phyloP scores from a whole-genome alignment of 1,284 basidiomycete species.

The Microstroma glucosiphilum region DNA sequence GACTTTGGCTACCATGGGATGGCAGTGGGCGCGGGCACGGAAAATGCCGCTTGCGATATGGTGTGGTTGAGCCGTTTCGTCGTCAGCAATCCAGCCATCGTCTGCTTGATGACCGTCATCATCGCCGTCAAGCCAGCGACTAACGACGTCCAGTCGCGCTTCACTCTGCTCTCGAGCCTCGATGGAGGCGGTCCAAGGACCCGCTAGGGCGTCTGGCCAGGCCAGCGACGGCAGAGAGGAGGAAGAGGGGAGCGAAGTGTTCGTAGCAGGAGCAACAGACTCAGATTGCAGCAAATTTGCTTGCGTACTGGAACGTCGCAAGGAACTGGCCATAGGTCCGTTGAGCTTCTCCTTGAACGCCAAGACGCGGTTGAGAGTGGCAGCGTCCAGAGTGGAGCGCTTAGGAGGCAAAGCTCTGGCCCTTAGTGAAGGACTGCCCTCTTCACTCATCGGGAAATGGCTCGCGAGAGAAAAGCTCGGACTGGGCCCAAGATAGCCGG shows the following conservation, averaged over 20 bases:
- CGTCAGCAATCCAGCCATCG: background rate
- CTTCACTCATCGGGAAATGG: constrained; percentile 3
- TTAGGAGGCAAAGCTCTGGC: background rate
- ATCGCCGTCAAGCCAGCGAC: constrained; percentile 12
- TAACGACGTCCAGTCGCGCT: background rate
- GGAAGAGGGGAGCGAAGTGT: too few relatives aligned
- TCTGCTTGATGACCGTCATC: constrained; percentile 3
- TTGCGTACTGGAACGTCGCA: too few relatives aligned
- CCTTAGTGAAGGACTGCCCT: background rate
- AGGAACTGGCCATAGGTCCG: too few relatives aligned
- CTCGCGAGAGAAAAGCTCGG: constrained; percentile 6
- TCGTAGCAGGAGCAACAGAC: too few relatives aligned
- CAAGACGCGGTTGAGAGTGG: background rate
- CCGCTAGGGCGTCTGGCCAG: too few relatives aligned
- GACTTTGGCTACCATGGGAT: constrained; percentile 45
- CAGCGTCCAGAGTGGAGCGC: background rate
- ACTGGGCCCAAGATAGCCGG: constrained; percentile 1
- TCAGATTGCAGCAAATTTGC: too few relatives aligned
- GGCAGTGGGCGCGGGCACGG: constrained; percentile 20
- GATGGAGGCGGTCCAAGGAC: too few relatives aligned
- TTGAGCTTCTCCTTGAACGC: constrained; percentile 3
- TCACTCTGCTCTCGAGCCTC: background rate
- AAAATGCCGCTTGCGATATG: background rate
- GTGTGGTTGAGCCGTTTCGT: background rate
- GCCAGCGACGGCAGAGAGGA: too few relatives aligned